These are phyloP conservation scores for Protomyces inouyei DNA, from an alignment of 1,139 yeast genomes.

Conservation along the genomic window DNA sequence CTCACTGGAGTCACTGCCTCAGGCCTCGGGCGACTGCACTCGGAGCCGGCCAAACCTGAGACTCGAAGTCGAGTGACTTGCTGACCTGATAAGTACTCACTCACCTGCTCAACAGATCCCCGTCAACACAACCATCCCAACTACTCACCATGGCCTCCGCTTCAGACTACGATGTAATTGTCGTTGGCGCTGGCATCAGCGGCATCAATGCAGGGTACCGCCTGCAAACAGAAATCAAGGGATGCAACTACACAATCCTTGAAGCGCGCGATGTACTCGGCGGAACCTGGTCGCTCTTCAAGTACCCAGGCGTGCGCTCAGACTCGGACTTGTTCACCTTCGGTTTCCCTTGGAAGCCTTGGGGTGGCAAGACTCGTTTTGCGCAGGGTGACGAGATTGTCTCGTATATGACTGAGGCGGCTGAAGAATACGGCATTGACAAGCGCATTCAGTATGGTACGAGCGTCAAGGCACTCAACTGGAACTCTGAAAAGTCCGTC, in stretches of 20 bases:
- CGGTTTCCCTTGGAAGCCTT: conserved; percentile 46
- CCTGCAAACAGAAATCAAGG: conserved; percentile 43
- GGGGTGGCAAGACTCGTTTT: conserved; percentile 46
- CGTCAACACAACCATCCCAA: too few relatives aligned
- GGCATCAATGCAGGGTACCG: conserved; percentile 46
- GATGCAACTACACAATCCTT: conserved; percentile 38
- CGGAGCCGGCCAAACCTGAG: too few relatives aligned
- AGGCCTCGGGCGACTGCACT: too few relatives aligned
- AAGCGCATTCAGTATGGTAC: conserved; percentile 39
- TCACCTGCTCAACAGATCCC: too few relatives aligned
- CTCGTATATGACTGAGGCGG: conserved; percentile 37
- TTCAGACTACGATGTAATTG: conserved; percentile 42
- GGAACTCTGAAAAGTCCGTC: conserved; percentile 37
- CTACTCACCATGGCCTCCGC: too few relatives aligned
- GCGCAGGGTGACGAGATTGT: conserved; percentile 47
- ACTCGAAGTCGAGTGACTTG: too few relatives aligned
- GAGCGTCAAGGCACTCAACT: conserved; percentile 35
- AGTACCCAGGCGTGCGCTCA: conserved; percentile 36
- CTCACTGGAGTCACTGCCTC: too few relatives aligned
- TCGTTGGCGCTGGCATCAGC: conserved; percentile 49
- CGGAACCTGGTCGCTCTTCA: conserved; percentile 48
- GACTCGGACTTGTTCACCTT: conserved; percentile 40
- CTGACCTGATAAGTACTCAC: too few relatives aligned
- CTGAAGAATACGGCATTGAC: conserved; percentile 45
- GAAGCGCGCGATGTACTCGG: conserved; percentile 43